Conservation (phyloP, 2,329 filamentous ascomycete species). For the Verticillium alfalfae region DNA sequence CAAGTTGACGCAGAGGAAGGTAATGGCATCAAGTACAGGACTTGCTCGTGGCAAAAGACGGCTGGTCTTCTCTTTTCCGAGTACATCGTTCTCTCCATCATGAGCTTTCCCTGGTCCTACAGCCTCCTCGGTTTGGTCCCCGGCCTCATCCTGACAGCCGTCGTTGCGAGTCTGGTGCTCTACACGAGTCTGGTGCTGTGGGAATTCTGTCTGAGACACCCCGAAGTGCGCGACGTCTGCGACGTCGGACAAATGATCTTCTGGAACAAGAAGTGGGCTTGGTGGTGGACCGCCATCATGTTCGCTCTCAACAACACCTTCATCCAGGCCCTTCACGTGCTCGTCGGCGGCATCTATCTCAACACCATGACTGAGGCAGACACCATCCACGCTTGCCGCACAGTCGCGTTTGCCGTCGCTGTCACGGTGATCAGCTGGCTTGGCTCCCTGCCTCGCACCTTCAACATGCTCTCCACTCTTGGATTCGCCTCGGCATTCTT, state of each 20-base stretch:
- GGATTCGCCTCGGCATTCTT: slow-evolving; percentile 78
- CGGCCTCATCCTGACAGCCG: slow-evolving; percentile 72
- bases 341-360: slow-evolving; percentile 80
- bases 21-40: slow-evolving; percentile 83
- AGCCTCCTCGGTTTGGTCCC: slow-evolving; percentile 81
- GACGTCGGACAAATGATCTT: slow-evolving; percentile 96
- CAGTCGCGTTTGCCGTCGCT: slow-evolving; percentile 72
- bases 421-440: slow-evolving; percentile 71
- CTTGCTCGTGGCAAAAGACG: slow-evolving; percentile 94
- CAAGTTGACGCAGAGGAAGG: slow-evolving; percentile 74
- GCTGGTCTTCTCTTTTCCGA: slow-evolving; percentile 87
- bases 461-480: slow-evolving; percentile 71
- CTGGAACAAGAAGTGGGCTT: slow-evolving; percentile 72
- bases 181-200: slow-evolving; percentile 64
- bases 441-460: slow-evolving; percentile 80
- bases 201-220: slow-evolving; percentile 87
- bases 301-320: slow-evolving; percentile 85
- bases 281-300: slow-evolving; percentile 71
- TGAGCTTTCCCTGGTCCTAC: slow-evolving; percentile 95
- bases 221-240: slow-evolving; percentile 86
- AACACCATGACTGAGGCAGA: slow-evolving; percentile 77
- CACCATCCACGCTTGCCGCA: slow-evolving; percentile 61
- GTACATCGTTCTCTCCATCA: slow-evolving; percentile 72
- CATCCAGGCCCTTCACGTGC: slow-evolving; percentile 67
- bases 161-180: slow-evolving; percentile 71